phyloP scores from a whole-genome alignment of 176 grass and related monocot species.

The Oryza officinalis region DNA sequence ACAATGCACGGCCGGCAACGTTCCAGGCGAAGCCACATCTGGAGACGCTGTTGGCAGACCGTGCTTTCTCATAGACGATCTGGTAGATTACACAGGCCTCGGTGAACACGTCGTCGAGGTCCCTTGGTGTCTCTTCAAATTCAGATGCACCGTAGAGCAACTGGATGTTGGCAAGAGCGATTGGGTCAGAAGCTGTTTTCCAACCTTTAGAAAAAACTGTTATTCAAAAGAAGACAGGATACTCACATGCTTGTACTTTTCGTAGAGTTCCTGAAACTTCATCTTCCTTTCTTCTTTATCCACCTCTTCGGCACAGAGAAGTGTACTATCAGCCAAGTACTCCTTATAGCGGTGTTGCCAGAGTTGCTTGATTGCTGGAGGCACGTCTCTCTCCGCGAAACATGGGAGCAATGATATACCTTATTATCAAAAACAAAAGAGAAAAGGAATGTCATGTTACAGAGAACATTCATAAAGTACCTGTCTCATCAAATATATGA shows the following conservation, averaged over 20 bases:
- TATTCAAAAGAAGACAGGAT: neutral
- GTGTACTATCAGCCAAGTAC: conserved; percentile 43
- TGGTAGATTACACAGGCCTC: conserved; percentile 58
- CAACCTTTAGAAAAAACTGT: no score
- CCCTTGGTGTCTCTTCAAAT: conserved; percentile 43
- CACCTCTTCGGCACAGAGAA: neutral
- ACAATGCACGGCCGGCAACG: conserved; percentile 52
- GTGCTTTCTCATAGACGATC: conserved; percentile 42
- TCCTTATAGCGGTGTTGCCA: conserved; percentile 25
- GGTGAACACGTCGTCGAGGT: conserved; percentile 16
- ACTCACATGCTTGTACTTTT: conserved; percentile 60
- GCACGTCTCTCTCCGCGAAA: conserved; percentile 31
- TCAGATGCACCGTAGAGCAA: conserved; percentile 46
- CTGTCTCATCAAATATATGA: neutral
- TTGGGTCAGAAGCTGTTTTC: neutral
- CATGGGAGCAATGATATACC: conserved; percentile 46
- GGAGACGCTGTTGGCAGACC: neutral
- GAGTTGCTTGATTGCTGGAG: neutral
- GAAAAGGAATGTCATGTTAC: neutral
- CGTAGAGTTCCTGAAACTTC: conserved; percentile 40
- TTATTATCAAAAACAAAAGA: conserved; percentile 17
- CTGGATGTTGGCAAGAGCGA: conserved; percentile 23
- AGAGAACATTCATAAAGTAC: neutral
- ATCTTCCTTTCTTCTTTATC: conserved; percentile 13
- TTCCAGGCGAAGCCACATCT: conserved; percentile 58